phyloP scores from a whole-genome alignment of 2,329 filamentous ascomycete genomes.

The Fusarium irregulare region DNA sequence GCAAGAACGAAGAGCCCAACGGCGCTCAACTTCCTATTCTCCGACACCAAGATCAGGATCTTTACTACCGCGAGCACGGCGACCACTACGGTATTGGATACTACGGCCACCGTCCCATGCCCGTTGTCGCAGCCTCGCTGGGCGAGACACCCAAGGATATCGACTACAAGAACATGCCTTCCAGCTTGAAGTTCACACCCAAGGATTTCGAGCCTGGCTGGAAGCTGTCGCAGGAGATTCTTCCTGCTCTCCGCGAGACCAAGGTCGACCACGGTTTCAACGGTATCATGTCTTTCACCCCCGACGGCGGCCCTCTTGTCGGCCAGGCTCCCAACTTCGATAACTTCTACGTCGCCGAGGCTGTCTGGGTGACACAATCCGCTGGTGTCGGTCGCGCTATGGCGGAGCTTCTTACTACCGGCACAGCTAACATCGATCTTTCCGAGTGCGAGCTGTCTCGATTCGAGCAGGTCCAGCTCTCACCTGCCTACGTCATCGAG shows the following conservation, averaged over 20 bases:
- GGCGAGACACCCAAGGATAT: constrained; percentile 65
- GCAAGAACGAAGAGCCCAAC: constrained; percentile 54
- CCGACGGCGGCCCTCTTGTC: constrained; percentile 70
- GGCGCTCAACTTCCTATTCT: constrained; percentile 68
- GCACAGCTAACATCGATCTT: constrained; percentile 66
- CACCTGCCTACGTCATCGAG: constrained; percentile 65
- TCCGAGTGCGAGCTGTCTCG: constrained; percentile 69
- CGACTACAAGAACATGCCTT: constrained; percentile 71
- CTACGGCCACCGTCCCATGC: constrained; percentile 72
- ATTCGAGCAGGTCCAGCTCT: constrained; percentile 71
- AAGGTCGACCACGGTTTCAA: constrained; percentile 71
- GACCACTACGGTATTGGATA: constrained; percentile 72
- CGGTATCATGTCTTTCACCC: constrained; percentile 74
- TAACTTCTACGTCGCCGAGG: constrained; percentile 72
- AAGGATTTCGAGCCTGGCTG: constrained; percentile 72
- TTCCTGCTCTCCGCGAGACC: constrained; percentile 63
- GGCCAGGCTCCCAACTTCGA: constrained; percentile 68
- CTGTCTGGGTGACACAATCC: constrained; percentile 75
- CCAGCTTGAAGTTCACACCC: constrained; percentile 67
- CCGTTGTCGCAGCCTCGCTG: constrained; percentile 65
- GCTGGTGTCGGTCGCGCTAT: constrained; percentile 71
- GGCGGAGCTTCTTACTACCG: constrained; percentile 67
- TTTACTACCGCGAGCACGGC: constrained; percentile 74
- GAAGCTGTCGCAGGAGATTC: constrained; percentile 64
- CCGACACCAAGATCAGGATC: constrained; percentile 70